Evolutionary conservation across 2,329 filamentous ascomycete genomes (phyloP).

Genomic region (Neopestalotiopsis clavispora): DNA sequence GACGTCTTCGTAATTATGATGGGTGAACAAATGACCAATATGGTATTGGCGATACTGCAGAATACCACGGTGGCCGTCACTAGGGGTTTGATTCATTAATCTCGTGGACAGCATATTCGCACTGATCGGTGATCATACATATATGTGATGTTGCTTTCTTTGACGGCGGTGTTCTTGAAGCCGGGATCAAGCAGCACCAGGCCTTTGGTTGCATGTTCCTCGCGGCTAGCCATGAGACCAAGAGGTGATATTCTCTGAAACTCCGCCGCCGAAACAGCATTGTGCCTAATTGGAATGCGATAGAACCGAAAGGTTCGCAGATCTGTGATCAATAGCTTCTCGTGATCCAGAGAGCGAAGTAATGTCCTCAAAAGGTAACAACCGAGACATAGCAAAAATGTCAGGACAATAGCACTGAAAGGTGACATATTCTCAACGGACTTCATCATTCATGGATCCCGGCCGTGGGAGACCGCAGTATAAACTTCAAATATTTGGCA

Average conservation of each 20-base stretch:
- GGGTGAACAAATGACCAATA: neutral
- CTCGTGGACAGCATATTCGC: neutral
- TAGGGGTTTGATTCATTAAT: neutral
- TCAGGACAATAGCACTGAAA: neutral
- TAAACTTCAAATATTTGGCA: neutral
- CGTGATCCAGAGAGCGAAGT: neutral
- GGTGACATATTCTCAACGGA: neutral
- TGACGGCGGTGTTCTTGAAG: conserved; percentile 25
- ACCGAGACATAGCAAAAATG: neutral
- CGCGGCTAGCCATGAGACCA: neutral
- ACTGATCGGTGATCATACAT: conserved; percentile 23
- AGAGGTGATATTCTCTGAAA: neutral
- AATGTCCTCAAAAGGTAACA: neutral
- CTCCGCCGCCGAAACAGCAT: neutral
- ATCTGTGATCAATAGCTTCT: neutral
- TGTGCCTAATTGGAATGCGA: neutral
- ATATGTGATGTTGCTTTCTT: conserved; percentile 27
- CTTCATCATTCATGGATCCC: neutral
- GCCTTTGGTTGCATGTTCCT: neutral
- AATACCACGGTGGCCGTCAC: neutral
- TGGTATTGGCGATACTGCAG: neutral
- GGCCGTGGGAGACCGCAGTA: neutral
- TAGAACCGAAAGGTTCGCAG: neutral
- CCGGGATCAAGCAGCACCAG: conserved; percentile 22
- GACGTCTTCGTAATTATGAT: neutral